Conservation (phyloP, 345 rosid genomes). For the Acer saccharum region DNA sequence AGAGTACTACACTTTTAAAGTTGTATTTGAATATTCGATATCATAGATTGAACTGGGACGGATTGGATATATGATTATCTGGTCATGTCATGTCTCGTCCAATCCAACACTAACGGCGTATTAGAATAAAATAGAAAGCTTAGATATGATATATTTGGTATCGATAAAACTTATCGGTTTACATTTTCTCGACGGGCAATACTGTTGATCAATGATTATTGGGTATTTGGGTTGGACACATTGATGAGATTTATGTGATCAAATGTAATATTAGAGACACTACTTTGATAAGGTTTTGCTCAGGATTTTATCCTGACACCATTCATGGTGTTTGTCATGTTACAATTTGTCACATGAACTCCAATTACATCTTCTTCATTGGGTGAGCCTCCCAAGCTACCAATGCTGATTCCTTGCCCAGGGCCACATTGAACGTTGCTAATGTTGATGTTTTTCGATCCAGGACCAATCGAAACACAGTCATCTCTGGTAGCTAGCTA, state of each 20-base stretch:
- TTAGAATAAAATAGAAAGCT: too few relatives aligned
- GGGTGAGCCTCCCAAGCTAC: not conserved
- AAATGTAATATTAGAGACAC: not conserved
- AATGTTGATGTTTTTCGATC: conserved; percentile 8
- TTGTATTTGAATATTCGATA: too few relatives aligned
- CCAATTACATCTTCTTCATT: not conserved
- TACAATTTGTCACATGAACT: not conserved
- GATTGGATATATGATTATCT: too few relatives aligned
- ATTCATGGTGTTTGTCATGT: not conserved
- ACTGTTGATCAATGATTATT: conserved; percentile 8
- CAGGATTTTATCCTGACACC: conserved; percentile 6
- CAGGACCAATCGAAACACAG: conserved; percentile 34
- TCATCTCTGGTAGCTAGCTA: conserved; percentile 34
- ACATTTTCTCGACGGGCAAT: not conserved
- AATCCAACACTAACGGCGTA: too few relatives aligned
- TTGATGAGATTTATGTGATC: not conserved
- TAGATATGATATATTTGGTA: too few relatives aligned
- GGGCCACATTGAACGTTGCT: conserved; percentile 29
- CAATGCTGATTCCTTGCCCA: conserved; percentile 32
- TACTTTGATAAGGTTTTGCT: not conserved
- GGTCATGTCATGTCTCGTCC: too few relatives aligned
- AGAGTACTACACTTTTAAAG: too few relatives aligned
- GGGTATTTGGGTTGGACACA: not conserved
- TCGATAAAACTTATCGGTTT: not conserved
- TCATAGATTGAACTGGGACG: too few relatives aligned